Base-by-base conservation (phyloP, 78 protist genomes). In the Tieghemostelium lacteum region DNA sequence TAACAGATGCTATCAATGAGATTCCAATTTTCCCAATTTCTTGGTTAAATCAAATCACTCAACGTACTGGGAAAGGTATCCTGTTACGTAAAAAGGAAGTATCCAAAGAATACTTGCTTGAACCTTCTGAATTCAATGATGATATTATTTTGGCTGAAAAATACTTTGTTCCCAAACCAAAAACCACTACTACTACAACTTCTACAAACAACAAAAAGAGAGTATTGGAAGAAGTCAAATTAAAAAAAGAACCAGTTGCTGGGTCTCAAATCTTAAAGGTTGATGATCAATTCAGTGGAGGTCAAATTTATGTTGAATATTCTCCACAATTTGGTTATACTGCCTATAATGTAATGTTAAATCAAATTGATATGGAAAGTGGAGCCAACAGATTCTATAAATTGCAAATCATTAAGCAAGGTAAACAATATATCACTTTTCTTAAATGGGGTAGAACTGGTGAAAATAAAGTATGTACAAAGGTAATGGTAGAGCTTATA, bases 381-480 rank as follows among this genome's bases (percentile, higher is more conserved):
- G 85, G 85, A 26, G 5, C 40, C 2, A 92, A 92, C 75, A 80
- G 72, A 83, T 92, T 52, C 66, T 92, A 92, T 58, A 52, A 75
- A 36, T 63, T 92, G 24, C 95, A 92, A 54, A 19, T 92, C 54
- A 16, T 86, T 12, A 10, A 14, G 6, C 10, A 6, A 14, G n/a
- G n/a, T 45, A 72, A 83, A 63, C 40, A 62, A 8, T 64, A 33
- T n/a, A 12, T 20, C 26, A 85, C 54, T 29, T 61, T 78, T 42
- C 26, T 60, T 2, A 34, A 28, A 33, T 92, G 92, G 89, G 95
- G 95, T 24, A 57, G 95, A 37, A 74, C 72, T 20, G 95, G 95
- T 40, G 37, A 34, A 16, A 52, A 52, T 14, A 52, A n/a, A n/a
- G n/a, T n/a, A n/a, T n/a, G n/a, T n/a, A n/a, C n/a, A n/a, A n/a